These are phyloP conservation scores for Brachypodium distachyon DNA, from an alignment of 202 grass and related monocot species.

Conservation along the genomic window DNA sequence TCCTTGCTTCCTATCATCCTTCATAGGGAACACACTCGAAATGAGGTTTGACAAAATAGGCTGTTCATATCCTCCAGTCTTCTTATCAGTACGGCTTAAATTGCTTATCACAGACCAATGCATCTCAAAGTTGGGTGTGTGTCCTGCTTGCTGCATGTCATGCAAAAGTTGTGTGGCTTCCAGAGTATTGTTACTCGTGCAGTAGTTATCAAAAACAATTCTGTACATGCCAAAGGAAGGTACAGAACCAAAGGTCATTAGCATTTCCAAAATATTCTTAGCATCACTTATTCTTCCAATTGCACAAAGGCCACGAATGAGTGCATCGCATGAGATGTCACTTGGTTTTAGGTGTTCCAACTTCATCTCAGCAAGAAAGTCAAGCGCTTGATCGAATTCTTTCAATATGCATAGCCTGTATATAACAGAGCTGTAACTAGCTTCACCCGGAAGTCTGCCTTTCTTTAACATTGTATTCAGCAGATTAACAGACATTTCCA, in stretches of 20 bases:
- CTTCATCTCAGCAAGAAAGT: constrained; percentile 75
- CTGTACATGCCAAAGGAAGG: constrained; percentile 72
- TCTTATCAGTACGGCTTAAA: constrained; percentile 47
- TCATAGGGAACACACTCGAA: constrained; percentile 19
- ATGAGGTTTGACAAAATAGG: constrained; percentile 64
- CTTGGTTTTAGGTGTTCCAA: constrained; percentile 41
- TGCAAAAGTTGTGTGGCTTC: constrained; percentile 60
- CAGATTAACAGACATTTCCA: constrained; percentile 55
- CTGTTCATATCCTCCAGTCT: constrained; percentile 26
- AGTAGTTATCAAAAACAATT: constrained; percentile 63
- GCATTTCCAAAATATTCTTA: constrained; percentile 43
- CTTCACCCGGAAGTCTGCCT: constrained; percentile 50
- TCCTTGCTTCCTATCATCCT: constrained; percentile 21
- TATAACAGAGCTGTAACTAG: constrained; percentile 61
- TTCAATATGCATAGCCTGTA: constrained; percentile 32
- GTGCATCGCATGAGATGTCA: constrained; percentile 40
- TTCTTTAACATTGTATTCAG: constrained; percentile 75
- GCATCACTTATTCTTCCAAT: constrained; percentile 61
- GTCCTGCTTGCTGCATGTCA: constrained; percentile 77
- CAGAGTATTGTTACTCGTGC: constrained; percentile 40
- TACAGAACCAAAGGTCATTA: constrained; percentile 31
- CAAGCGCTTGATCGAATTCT: constrained; percentile 58
- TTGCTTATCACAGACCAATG: constrained; percentile 97
- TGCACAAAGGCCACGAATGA: constrained; percentile 60
- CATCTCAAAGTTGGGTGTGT: constrained; percentile 75